Conservation (phyloP, 176 grass and related monocot species). For the Phragmites australis region DNA sequence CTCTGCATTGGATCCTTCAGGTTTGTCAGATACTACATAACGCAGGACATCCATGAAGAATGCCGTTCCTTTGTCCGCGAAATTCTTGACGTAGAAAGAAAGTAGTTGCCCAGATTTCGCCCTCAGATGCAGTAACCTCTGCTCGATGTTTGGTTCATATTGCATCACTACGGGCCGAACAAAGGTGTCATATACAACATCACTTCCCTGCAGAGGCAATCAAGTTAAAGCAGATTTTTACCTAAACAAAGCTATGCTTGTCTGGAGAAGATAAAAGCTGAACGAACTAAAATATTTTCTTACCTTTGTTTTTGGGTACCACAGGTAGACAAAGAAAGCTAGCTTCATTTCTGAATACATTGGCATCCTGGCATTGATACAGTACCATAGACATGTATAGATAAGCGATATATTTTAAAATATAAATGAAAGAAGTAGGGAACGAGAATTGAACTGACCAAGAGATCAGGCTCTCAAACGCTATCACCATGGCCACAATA, state of each 20-base stretch:
- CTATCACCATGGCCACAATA: slow-evolving; percentile 82
- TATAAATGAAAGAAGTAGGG: slow-evolving; percentile 4
- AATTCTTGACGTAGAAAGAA: slow-evolving; percentile 83
- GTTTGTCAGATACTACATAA: slow-evolving; percentile 65
- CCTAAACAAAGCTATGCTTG: neutral
- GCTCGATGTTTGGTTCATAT: slow-evolving; percentile 92
- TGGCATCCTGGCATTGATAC: slow-evolving; percentile 64
- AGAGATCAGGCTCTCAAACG: slow-evolving; percentile 66
- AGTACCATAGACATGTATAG: slow-evolving; percentile 2
- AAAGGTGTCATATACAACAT: slow-evolving; percentile 87
- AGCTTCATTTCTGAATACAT: slow-evolving; percentile 95
- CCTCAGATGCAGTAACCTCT: slow-evolving; percentile 72
- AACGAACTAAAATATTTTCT: neutral
- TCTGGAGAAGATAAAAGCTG: neutral
- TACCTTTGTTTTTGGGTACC: slow-evolving; percentile 98
- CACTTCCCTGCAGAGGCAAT: slow-evolving; percentile 68
- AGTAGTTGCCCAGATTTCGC: slow-evolving; percentile 74
- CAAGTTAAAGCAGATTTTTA: neutral
- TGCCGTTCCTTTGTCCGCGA: slow-evolving; percentile 67
- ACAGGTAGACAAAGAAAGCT: slow-evolving; percentile 93
- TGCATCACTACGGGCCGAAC: slow-evolving; percentile 89
- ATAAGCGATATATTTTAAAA: neutral
- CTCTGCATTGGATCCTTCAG: slow-evolving; percentile 51
- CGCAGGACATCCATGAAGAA: slow-evolving; percentile 79
- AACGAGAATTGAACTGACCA: slow-evolving; percentile 55